Base-by-base conservation (phyloP, 441 rosid species). In the Bocquillonia castaneifolia region DNA sequence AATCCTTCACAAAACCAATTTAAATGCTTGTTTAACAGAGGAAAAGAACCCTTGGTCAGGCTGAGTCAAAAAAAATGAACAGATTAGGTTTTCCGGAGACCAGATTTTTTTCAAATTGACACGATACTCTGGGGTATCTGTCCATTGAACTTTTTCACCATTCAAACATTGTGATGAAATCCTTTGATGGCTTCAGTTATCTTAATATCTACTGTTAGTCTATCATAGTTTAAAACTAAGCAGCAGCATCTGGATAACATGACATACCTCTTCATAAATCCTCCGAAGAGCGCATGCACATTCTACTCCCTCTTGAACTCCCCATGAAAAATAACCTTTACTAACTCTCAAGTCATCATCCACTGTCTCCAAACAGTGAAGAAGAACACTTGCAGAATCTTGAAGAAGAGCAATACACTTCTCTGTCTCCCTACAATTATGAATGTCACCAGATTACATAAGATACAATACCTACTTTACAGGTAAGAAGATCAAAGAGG, bases 191-290 rank as follows among this genome's bases (percentile, higher is more conserved):
- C 3, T 50, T 7, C 28, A 22, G 28, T 9, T 9, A 50, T 50
- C 54, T 22, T 50, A 50, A 50, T 50, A 22, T 3, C 28, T 13
- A 50, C 22, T 28, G 20, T 50, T 50, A 40, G 62, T 40, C 54
- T 20, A 40, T 8, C 45, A 18, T 31, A 52, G 12, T 71, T 51
- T 32, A 61, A 22, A 54, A 36, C 36, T 26, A 64, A 52, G 68
- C 40, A 37, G 51, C 28, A 72, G 32, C 26, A 54, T 17, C 29
- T 54, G 44, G 64, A 66, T 58, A 62, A 59, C 36, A 66, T 36
- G 47, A 61, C 74, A 28, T 66, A 94, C 99, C 98, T 94, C 99
- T 84, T 94, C 97, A 54, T 90, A 92, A 69, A 92, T 88, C 78
- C 99, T 90, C 66, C 97, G 86, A n/a, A 90, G 84, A 70, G 79